These are phyloP conservation scores for Trichoderma afroharzianum DNA, from an alignment of 2,329 filamentous ascomycete genomes.

Conservation along the genomic window DNA sequence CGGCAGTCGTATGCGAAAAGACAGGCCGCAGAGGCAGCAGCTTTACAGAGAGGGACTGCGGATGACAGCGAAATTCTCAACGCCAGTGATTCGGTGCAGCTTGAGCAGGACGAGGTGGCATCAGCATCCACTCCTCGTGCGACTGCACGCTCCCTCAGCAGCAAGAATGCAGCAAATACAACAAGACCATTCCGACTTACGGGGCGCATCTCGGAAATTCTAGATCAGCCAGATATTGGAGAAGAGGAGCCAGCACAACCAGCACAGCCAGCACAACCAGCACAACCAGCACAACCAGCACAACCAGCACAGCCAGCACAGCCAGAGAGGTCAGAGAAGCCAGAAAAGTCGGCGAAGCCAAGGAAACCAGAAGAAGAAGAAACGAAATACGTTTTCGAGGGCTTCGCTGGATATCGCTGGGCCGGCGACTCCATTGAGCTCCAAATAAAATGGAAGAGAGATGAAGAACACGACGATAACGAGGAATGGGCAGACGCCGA, in stretches of 20 bases:
- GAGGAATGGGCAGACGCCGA: background rate
- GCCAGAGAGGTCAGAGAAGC: background rate
- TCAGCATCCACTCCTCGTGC: background rate
- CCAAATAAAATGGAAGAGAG: constrained; percentile 27
- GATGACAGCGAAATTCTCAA: background rate
- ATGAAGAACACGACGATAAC: background rate
- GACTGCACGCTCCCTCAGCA: background rate
- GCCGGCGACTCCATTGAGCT: constrained; percentile 28
- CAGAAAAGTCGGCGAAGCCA: background rate
- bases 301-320: rapidly evolving
- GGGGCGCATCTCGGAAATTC: background rate
- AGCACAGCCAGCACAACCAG: no score
- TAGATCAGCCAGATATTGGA: background rate
- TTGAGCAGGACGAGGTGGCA: background rate
- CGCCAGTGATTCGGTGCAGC: background rate
- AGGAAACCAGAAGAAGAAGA: background rate
- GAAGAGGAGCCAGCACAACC: background rate
- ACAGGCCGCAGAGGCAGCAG: background rate
- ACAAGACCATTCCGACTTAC: background rate
- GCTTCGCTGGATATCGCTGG: constrained; percentile 31
- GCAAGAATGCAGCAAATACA: background rate
- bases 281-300: rapidly evolving
- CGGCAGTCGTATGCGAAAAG: background rate
- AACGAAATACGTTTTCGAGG: constrained; percentile 22
- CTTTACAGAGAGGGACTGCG: background rate